Percentiles rank a stretch among this genome's conserved stretches.
Conservation (phyloP, 2,329 filamentous ascomycete genomes). For the Pyrenophora tritici-repentis region DNA sequence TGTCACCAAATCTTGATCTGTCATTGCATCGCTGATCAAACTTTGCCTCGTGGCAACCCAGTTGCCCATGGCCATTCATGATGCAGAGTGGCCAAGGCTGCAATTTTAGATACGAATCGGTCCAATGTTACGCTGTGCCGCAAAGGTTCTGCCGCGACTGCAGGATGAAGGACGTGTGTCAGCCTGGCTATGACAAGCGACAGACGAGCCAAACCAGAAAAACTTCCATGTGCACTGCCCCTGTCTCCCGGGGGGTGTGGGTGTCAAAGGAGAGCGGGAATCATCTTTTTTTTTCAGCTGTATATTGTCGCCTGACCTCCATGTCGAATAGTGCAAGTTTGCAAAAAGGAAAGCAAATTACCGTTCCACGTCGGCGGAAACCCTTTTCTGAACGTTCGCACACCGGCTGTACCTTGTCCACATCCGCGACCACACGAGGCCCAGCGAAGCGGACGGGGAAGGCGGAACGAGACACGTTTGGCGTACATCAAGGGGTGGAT, state of each 20-base stretch:
- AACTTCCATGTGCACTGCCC: conserved; percentile 6
- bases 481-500: conserved; percentile 17
- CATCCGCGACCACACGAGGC: conserved; percentile 26
- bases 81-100: conserved; percentile 6
- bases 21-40: conserved; percentile 16
- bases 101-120: conserved; percentile 16
- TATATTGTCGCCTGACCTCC: conserved; percentile 15
- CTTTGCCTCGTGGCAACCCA: conserved; percentile 17
- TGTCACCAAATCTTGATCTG: conserved; percentile 8
- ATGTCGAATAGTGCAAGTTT: conserved; percentile 6
- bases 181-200: conserved; percentile 11
- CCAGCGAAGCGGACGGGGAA: conserved; percentile 37
- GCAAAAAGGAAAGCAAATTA: conserved; percentile 9
- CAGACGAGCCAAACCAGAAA: conserved; percentile 17
- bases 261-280: conserved; percentile 14
- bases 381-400: conserved; percentile 26
- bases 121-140: conserved; percentile 17
- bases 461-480: conserved; percentile 31
- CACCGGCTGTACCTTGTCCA: conserved; percentile 27
- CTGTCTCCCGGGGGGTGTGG: conserved; percentile 15
- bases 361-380: conserved; percentile 21
- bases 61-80: conserved; percentile 19
- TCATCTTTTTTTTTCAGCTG: conserved; percentile 13
- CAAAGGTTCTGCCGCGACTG: conserved; percentile 13
- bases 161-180: conserved; percentile 13